These are phyloP conservation scores for Cercophora sp. DNA, from an alignment of 495 filamentous ascomycete genomes.

Conservation along the genomic window DNA sequence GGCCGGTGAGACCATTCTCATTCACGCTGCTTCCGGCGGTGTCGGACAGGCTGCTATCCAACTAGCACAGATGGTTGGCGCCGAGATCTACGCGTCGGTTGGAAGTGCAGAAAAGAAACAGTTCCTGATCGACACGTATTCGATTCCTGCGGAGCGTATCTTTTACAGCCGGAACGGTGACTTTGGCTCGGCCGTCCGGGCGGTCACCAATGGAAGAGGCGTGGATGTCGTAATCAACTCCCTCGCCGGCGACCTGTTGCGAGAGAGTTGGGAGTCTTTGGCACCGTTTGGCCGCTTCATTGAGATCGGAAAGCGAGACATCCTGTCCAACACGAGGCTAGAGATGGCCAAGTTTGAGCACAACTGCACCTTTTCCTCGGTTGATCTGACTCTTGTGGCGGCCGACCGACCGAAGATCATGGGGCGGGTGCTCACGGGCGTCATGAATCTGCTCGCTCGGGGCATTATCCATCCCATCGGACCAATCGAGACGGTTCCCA, in stretches of 20 bases:
- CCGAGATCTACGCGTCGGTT: conserved; percentile 48
- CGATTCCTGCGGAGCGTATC: conserved; percentile 48
- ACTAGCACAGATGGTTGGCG: conserved; percentile 45
- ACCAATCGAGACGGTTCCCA: conserved; percentile 27
- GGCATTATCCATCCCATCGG: conserved; percentile 15
- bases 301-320: conserved; percentile 1
- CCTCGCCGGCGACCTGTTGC: conserved; percentile 44
- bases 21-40: conserved; percentile 50
- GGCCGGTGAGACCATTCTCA: conserved; percentile 48
- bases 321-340: conserved; percentile 20
- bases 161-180: conserved; percentile 35
- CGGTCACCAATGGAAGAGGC: conserved; percentile 38
- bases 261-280: conserved; percentile 32
- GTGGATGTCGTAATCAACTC: conserved; percentile 53
- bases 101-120: conserved; percentile 39
- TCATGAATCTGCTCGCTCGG: conserved; percentile 21
- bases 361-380: conserved; percentile 32
- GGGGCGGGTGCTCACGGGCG: conserved; percentile 13
- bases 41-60: conserved; percentile 51
- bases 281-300: conserved; percentile 3
- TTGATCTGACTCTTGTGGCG: conserved; percentile 29
- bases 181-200: conserved; percentile 19
- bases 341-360: conserved; percentile 39
- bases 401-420: conserved; percentile 19
- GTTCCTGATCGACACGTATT: conserved; percentile 38